Evolutionary conservation across 257 asterid genomes (phyloP), one percentile per base, ranked within the genome.

Genomic region (Penstemon newberryi): DNA sequence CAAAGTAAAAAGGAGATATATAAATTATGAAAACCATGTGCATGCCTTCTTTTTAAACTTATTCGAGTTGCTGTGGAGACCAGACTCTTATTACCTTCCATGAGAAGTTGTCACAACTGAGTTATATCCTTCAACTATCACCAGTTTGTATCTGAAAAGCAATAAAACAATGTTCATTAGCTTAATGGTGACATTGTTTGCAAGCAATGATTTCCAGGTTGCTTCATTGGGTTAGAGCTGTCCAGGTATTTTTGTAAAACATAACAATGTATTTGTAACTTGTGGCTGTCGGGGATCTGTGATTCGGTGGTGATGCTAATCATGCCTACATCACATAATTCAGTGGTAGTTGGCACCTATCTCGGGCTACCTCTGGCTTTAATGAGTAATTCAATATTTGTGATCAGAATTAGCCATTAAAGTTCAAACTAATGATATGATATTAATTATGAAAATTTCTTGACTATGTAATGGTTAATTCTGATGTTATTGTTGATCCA

Each of bases 381-480:
- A 39, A n/a, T 47, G 11, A 55, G 3, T 38, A 47, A 38, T 46
- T 50, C 18, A 37, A 49, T 41, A 49, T 41, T 49, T 51, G 39
- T 58, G 49, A 36, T 33, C 8, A 65, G 12, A 59, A 19, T 55
- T 46, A 66, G 37, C 58, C 60, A 46, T 65, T 44, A 12, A 13
- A n/a, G 55, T 50, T 54, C 64, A 54, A 18, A 12, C 37, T 44
- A 60, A 40, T 25, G 18, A 52, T 76, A 25, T 58, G 37, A 25
- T 55, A 55, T 55, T 6, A 15, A 25, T 47, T 64, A 45, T 3
- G 53, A 65, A 9, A 47, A 52, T 42, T 15, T 65, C 40, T 54
- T 59, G 45, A 36, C 36, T 40, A 8, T 62, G 63, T 69, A 56
- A 57, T 72, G 44, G 49, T 73, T 44, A 77, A 70, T 49, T 75